Conservation (phyloP, 768 basidiomycete species). For the Amanita thiersii region DNA sequence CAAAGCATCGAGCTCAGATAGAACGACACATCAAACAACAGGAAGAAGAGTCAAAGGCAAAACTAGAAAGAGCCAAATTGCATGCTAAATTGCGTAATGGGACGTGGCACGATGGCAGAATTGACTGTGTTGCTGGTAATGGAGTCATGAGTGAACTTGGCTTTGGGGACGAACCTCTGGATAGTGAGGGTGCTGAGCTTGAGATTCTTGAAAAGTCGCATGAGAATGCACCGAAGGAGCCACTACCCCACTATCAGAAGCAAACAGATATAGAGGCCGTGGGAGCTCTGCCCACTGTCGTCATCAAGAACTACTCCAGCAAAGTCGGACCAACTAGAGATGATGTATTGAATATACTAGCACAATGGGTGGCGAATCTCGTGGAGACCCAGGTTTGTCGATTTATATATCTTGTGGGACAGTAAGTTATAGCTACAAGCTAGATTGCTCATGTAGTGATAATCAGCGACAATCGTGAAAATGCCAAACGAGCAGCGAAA, state of each 20-base stretch:
- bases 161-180: slow-evolving; percentile 62
- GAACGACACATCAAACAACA: slow-evolving; percentile 28
- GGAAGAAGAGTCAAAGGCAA: slow-evolving; percentile 27
- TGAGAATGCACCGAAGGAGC: slow-evolving; percentile 12
- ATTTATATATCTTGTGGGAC: neutral
- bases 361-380: slow-evolving; percentile 79
- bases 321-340: slow-evolving; percentile 52
- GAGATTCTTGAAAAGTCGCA: slow-evolving; percentile 10
- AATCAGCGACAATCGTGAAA: slow-evolving; percentile 83
- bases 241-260: slow-evolving; percentile 20
- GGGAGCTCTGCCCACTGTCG: slow-evolving; percentile 71
- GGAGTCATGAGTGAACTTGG: slow-evolving; percentile 85
- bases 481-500: slow-evolving; percentile 76
- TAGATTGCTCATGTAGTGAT: slow-evolving; percentile 91
- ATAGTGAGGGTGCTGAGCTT: neutral
- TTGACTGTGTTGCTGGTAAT: slow-evolving; percentile 81
- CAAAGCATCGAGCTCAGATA: slow-evolving; percentile 36
- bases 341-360: slow-evolving; percentile 65
- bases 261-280: slow-evolving; percentile 43
- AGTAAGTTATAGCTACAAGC: slow-evolving; percentile 1
- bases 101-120: slow-evolving; percentile 77
- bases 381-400: slow-evolving; percentile 66
- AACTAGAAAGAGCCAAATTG: slow-evolving; percentile 27
- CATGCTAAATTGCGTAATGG: slow-evolving; percentile 50
- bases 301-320: slow-evolving; percentile 72